Conservation (phyloP, 1,284 basidiomycete species). For the Microbotryum saponariae region DNA sequence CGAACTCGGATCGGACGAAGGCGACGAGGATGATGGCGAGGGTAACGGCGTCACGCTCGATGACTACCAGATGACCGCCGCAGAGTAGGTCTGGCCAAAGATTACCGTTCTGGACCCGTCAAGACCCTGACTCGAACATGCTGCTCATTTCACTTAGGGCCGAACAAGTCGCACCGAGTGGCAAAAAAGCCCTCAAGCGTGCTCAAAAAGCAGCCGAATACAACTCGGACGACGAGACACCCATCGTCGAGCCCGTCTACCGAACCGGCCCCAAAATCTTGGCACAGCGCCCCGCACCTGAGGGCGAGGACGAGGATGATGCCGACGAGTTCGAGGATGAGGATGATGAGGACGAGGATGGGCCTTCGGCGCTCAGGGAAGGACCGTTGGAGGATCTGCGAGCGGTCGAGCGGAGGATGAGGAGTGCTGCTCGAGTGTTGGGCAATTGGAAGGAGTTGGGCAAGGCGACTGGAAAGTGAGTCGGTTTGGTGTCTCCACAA, state of each 20-base stretch:
- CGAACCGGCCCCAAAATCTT: not conserved
- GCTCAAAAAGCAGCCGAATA: slow-evolving; percentile 24
- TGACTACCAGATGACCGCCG: slow-evolving; percentile 14
- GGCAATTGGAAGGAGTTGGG: slow-evolving; percentile 61
- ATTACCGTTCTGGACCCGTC: not conserved
- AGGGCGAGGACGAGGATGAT: slow-evolving; percentile 22
- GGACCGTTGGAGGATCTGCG: slow-evolving; percentile 68
- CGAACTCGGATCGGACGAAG: slow-evolving; percentile 42
- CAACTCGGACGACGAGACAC: slow-evolving; percentile 26
- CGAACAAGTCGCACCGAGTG: slow-evolving; percentile 5
- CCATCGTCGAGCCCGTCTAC: slow-evolving; percentile 15
- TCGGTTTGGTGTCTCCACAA: slow-evolving; percentile 7
- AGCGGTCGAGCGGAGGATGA: slow-evolving; percentile 78
- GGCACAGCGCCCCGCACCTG: not conserved
- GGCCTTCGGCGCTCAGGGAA: slow-evolving; percentile 58
- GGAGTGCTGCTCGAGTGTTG: slow-evolving; percentile 74
- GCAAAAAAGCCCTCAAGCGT: slow-evolving; percentile 19
- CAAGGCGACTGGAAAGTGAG: slow-evolving; percentile 63
- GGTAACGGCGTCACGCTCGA: slow-evolving; percentile 21
- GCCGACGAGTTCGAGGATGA: slow-evolving; percentile 33
- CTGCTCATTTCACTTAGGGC: not conserved
- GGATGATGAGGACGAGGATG: slow-evolving; percentile 50
- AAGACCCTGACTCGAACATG: not conserved
- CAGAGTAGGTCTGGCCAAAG: slow-evolving; percentile 5
- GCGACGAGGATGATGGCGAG: slow-evolving; percentile 22